Percentiles rank a stretch among this genome's conserved stretches.
Evolutionary conservation across 805 yeast species (phyloP).

Genomic region (Alloascoidea africana): DNA sequence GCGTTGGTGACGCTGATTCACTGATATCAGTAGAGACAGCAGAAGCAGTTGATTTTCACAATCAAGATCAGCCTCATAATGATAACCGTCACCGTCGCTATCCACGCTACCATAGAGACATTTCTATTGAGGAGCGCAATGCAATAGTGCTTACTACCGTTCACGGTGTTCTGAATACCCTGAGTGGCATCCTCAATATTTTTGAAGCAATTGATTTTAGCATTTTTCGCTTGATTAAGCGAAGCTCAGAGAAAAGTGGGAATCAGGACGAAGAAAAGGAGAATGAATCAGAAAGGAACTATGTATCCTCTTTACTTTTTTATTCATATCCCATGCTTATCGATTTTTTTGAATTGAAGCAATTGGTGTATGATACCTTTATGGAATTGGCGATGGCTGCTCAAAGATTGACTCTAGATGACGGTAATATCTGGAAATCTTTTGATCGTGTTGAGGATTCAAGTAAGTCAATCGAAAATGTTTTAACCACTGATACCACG

Average conservation of each 20-base stretch:
- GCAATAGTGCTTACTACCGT: slow-evolving; percentile 35
- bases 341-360: slow-evolving; percentile 59
- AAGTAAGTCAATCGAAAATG: neutral
- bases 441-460: slow-evolving; percentile 32
- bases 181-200: slow-evolving; percentile 1
- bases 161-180: slow-evolving; percentile 16
- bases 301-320: neutral
- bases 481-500: neutral
- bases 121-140: slow-evolving; percentile 26
- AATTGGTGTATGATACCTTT: slow-evolving; percentile 44
- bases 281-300: neutral
- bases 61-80: slow-evolving; percentile 16
- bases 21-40: too few species aligned
- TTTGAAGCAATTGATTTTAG: neutral
- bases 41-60: too few species aligned
- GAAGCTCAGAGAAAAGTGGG: neutral
- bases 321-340: slow-evolving; percentile 16
- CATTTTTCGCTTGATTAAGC: neutral
- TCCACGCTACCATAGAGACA: slow-evolving; percentile 4
- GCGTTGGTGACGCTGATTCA: too few species aligned
- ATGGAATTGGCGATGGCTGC: slow-evolving; percentile 46
- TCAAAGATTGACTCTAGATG: slow-evolving; percentile 50
- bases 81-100: slow-evolving; percentile 8
- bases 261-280: neutral
- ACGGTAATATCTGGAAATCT: too few species aligned